These are phyloP conservation scores for Aleurites moluccanus DNA, from an alignment of 441 rosid genomes.

Conservation along the genomic window DNA sequence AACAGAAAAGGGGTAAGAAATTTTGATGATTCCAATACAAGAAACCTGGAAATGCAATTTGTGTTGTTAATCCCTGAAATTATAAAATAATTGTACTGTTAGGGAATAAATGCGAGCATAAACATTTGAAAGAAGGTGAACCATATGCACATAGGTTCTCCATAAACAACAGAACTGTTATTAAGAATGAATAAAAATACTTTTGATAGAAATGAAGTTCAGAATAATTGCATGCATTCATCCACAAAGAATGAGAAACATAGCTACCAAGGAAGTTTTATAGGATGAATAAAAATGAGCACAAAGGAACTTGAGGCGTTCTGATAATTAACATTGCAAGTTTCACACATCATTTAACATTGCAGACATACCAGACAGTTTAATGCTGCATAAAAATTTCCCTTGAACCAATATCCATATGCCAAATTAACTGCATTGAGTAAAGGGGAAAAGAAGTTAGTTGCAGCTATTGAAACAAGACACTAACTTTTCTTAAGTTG, in stretches of 20 bases:
- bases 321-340: neutral
- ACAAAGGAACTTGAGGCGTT: neutral
- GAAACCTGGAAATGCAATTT: slow-evolving; percentile 12
- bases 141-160: neutral
- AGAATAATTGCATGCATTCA: neutral
- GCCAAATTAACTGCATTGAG: slow-evolving; percentile 77
- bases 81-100: neutral
- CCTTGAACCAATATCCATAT: slow-evolving; percentile 73
- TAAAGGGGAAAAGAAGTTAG: slow-evolving; percentile 27
- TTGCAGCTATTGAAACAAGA: slow-evolving; percentile 10
- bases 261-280: neutral
- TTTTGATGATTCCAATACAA: slow-evolving; percentile 24
- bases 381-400: slow-evolving; percentile 59
- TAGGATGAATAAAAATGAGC: neutral
- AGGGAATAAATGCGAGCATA: neutral
- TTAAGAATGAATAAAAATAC: neutral
- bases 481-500: neutral
- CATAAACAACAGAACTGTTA: neutral
- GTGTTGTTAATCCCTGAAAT: neutral
- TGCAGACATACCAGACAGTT: slow-evolving; percentile 69
- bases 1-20: slow-evolving; percentile 20
- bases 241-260: neutral
- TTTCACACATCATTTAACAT: slow-evolving; percentile 3
- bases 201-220: neutral
- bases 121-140: neutral